A percentile compares a stretch with the other conserved stretches of the same genome.
phyloP scores from a whole-genome alignment of 371 early-diverging fungal genomes.

The Mucor plumbeus region DNA sequence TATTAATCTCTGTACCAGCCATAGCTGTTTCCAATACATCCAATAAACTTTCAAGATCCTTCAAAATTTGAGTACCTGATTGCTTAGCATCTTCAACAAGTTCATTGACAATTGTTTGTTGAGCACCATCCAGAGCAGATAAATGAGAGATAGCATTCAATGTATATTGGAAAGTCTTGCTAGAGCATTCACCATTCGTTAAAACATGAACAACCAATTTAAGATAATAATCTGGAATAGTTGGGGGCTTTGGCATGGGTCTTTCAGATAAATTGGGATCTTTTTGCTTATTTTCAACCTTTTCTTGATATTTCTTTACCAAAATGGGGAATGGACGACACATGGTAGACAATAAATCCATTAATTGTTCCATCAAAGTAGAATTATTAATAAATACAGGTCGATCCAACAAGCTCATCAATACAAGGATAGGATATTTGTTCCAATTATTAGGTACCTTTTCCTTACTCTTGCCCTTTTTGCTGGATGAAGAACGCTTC shows the following conservation, averaged over 20 bases:
- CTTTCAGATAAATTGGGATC: conserved; percentile 33
- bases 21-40: conserved; percentile 58
- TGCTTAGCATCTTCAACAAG: conserved; percentile 70
- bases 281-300: conserved; percentile 37
- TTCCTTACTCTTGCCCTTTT: conserved; percentile 77
- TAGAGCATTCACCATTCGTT: conserved; percentile 88
- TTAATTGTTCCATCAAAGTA: conserved; percentile 80
- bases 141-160: conserved; percentile 87
- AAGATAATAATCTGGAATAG: conserved; percentile 72
- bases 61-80: conserved; percentile 70
- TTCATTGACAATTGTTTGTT: conserved; percentile 76
- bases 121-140: conserved; percentile 72
- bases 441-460: conserved; percentile 45
- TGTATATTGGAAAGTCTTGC: conserved; percentile 92
- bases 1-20: conserved; percentile 66
- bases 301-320: conserved; percentile 37
- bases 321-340: conserved; percentile 61
- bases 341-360: conserved; percentile 74
- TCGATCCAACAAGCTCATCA: conserved; percentile 78
- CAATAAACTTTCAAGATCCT: conserved; percentile 70
- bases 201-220: conserved; percentile 85
- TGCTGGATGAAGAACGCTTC: conserved; percentile 49
- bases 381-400: conserved; percentile 72
- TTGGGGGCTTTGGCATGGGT: conserved; percentile 62
- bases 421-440: conserved; percentile 84